These are phyloP conservation scores for Hypoxylon lienhwacheense DNA, from an alignment of 495 filamentous ascomycete species.

Conservation along the genomic window DNA sequence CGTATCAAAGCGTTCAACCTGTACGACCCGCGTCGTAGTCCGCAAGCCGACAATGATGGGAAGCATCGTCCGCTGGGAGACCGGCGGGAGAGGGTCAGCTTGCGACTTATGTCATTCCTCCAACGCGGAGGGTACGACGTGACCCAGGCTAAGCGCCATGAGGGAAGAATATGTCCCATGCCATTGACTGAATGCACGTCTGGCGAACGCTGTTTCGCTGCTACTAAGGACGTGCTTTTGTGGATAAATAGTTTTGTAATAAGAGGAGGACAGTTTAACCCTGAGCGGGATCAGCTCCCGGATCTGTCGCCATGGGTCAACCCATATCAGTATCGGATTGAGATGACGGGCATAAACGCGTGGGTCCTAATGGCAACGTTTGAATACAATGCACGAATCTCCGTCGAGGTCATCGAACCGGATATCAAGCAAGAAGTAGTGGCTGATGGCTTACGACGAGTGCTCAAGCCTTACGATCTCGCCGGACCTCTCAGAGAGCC, in stretches of 20 bases:
- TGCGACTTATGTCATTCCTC: conserved; percentile 5
- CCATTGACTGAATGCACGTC: conserved; percentile 20
- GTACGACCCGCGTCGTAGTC: conserved; percentile 38
- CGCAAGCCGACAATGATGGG: neutral
- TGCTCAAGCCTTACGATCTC: conserved; percentile 17
- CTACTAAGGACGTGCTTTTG: conserved; percentile 20
- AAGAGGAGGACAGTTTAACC: too few relatives aligned
- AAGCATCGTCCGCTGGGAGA: neutral
- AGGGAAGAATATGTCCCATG: conserved; percentile 21
- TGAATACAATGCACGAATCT: conserved; percentile 34
- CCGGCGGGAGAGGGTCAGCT: conserved; percentile 6
- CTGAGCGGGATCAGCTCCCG: too few relatives aligned
- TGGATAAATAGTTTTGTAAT: neutral
- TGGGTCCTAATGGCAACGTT: conserved; percentile 35
- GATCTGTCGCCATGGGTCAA: conserved; percentile 25
- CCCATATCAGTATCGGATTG: conserved; percentile 30
- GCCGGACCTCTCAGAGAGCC: neutral
- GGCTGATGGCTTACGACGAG: conserved; percentile 20
- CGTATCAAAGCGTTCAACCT: neutral
- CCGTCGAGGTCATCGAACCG: conserved; percentile 25
- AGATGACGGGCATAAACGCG: conserved; percentile 37
- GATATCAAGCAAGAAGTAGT: conserved; percentile 13
- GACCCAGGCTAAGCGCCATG: too few relatives aligned
- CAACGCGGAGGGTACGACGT: neutral
- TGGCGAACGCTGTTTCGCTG: conserved; percentile 33